phyloP scores from a whole-genome alignment of 228 moss, liverwort and hornwort genomes.

The Sphagnum magellanicum region DNA sequence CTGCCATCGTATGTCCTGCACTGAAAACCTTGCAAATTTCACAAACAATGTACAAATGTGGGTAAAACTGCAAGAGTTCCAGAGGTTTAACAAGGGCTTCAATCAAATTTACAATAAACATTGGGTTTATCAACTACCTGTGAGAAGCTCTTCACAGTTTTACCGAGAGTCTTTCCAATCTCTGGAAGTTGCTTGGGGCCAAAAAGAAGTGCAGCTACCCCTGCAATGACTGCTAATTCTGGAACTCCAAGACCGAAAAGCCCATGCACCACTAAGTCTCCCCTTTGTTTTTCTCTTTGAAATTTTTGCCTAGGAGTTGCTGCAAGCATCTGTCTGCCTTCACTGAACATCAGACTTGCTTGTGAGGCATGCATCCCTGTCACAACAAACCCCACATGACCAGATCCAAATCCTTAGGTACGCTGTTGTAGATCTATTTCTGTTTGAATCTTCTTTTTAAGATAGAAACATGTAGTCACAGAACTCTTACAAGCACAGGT shows the following conservation, averaged over 20 bases:
- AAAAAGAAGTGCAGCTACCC: slow-evolving; percentile 45
- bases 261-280: slow-evolving; percentile 19
- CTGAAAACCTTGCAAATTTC: too few species aligned
- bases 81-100: too few species aligned
- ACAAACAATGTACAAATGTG: too few species aligned
- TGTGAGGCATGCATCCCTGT: slow-evolving; percentile 1
- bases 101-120: background rate
- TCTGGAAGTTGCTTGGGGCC: slow-evolving; percentile 53
- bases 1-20: too few species aligned
- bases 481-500: too few species aligned
- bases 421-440: too few species aligned
- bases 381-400: background rate
- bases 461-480: too few species aligned
- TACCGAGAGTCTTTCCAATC: slow-evolving; percentile 41
- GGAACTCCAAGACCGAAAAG: slow-evolving; percentile 52
- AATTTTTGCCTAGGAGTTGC: background rate
- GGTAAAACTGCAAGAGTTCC: too few species aligned
- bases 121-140: slow-evolving; percentile 10
- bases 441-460: too few species aligned
- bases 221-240: slow-evolving; percentile 53
- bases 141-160: slow-evolving; percentile 51
- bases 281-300: background rate
- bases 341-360: slow-evolving; percentile 1
- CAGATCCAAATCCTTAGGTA: too few species aligned
- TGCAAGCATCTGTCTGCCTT: background rate